Evolutionary conservation across 257 asterid genomes (phyloP).

Genomic region (Forsythia viridissima): DNA sequence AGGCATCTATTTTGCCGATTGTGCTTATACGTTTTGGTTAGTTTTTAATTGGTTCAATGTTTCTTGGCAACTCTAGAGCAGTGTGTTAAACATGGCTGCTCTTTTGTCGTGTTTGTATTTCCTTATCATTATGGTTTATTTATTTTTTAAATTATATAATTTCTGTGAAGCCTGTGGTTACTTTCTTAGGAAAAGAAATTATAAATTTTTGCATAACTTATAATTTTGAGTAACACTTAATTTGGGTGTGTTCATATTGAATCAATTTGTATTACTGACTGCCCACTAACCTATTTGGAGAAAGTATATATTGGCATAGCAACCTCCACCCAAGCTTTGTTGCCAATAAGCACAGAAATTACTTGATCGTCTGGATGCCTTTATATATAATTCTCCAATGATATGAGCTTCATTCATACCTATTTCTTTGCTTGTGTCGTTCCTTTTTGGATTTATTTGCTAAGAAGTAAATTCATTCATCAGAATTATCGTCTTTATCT

Average conservation of each 20-base stretch:
- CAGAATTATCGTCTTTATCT: neutral
- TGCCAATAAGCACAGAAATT: neutral
- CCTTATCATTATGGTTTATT: neutral
- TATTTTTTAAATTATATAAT: neutral
- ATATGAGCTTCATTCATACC: neutral
- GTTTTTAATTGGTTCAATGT: neutral
- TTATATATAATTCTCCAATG: constrained; percentile 2
- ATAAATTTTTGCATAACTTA: no score
- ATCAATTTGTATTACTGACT: constrained; percentile 17
- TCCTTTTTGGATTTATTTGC: neutral
- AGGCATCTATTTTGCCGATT: no score
- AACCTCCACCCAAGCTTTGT: neutral
- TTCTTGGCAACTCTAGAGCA: neutral
- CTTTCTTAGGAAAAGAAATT: neutral
- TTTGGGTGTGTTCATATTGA: constrained; percentile 35
- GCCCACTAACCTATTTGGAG: neutral
- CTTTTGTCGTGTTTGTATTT: neutral
- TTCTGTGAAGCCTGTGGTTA: neutral
- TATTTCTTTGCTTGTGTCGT: neutral
- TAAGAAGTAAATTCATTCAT: neutral
- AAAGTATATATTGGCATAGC: neutral
- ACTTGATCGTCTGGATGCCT: neutral
- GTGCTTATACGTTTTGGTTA: neutral
- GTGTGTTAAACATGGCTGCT: neutral
- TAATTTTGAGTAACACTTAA: no score